Evolutionary conservation across 495 filamentous ascomycete genomes (phyloP).

Genomic region (Melanomma pulvis-pyrius): DNA sequence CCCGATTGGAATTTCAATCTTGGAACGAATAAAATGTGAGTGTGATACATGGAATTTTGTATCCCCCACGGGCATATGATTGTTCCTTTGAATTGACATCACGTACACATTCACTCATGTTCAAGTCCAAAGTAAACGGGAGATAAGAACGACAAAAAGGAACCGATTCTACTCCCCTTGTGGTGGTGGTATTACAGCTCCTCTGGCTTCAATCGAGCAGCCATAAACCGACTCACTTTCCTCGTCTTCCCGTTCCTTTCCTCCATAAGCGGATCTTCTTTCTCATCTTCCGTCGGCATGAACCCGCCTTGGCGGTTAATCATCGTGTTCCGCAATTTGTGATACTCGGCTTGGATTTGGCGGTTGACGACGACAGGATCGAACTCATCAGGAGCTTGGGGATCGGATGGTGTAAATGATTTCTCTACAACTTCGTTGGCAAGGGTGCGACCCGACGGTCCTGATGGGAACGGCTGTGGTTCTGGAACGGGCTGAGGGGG

Average conservation of each 20-base stretch:
- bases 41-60: conserved; percentile 31
- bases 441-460: conserved; percentile 16
- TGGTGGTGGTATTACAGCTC: conserved; percentile 9
- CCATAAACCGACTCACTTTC: conserved; percentile 86
- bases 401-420: not conserved
- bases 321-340: conserved; percentile 75
- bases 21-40: conserved; percentile 39
- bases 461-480: conserved; percentile 5
- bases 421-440: conserved; percentile 18
- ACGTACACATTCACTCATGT: not conserved
- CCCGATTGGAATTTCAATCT: conserved; percentile 27
- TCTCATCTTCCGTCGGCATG: conserved; percentile 58
- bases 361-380: conserved; percentile 72
- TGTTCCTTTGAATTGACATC: conserved; percentile 10
- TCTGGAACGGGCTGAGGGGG: not conserved
- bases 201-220: conserved; percentile 65
- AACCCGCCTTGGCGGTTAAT: conserved; percentile 81
- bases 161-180: not conserved
- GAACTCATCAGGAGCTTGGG: conserved; percentile 58
- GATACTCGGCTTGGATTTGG: conserved; percentile 79
- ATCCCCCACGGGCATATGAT: conserved; percentile 37
- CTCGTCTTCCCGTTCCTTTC: conserved; percentile 66
- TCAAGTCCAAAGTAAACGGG: not conserved
- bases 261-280: conserved; percentile 64
- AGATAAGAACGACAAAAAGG: not conserved